Percentiles rank a stretch among this genome's conserved stretches.
These are phyloP conservation scores for Phycomyces blakesleeanus DNA, from an alignment of 192 early-diverging fungal species.

Conservation along the genomic window DNA sequence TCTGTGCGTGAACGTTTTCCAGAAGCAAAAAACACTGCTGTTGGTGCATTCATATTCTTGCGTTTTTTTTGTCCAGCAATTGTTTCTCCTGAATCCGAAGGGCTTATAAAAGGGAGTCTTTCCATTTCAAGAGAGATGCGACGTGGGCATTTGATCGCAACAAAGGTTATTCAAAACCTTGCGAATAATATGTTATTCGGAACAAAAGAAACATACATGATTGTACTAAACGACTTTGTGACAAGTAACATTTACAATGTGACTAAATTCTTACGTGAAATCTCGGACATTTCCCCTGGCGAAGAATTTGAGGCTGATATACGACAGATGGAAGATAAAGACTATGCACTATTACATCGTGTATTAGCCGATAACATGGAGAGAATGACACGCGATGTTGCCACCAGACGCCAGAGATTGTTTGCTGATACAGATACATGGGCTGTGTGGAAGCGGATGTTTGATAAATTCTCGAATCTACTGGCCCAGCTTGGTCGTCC, in stretches of 20 bases:
- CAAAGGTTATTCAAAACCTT: constrained; percentile 95
- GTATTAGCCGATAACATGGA: constrained; percentile 67
- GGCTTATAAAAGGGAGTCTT: constrained; percentile 56
- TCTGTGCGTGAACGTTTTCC: constrained; percentile 81
- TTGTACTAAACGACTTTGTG: constrained; percentile 85
- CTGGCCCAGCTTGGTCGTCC: constrained; percentile 87
- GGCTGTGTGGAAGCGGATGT: constrained; percentile 59
- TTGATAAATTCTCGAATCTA: constrained; percentile 79
- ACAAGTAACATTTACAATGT: constrained; percentile 78
- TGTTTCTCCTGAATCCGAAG: constrained; percentile 84
- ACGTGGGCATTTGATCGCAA: constrained; percentile 84
- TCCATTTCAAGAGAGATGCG: constrained; percentile 68
- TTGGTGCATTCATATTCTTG: constrained; percentile 94
- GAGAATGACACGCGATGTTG: constrained; percentile 63
- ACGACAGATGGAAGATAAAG: constrained; percentile 32
- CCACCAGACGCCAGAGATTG: constrained; percentile 48
- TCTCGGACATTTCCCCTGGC: constrained; percentile 47
- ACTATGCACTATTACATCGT: constrained; percentile 48
- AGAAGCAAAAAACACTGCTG: constrained; percentile 78
- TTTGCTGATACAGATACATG: constrained; percentile 31
- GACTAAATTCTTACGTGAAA: constrained; percentile 72
- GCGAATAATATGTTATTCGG: constrained; percentile 96
- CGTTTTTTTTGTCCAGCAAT: constrained; percentile 96
- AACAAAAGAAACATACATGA: constrained; percentile 93
- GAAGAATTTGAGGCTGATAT: not conserved